phyloP scores from a whole-genome alignment of 345 rosid species.

The Eucalyptus marginata region DNA sequence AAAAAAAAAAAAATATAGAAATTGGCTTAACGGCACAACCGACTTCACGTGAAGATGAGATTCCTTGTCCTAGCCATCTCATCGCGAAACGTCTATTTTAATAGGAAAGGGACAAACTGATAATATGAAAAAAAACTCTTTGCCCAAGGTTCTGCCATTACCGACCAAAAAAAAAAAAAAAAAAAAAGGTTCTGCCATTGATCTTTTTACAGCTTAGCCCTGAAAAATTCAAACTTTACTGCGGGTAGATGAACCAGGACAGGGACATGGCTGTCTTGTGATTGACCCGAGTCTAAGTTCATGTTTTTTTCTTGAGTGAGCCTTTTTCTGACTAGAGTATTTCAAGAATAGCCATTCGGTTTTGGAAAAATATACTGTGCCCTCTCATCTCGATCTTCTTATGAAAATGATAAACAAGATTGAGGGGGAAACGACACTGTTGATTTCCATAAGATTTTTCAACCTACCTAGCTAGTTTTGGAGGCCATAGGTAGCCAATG shows the following conservation, averaged over 20 bases:
- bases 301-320: neutral
- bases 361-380: neutral
- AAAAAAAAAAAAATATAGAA: too few species aligned
- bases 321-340: neutral
- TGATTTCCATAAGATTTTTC: neutral
- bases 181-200: neutral
- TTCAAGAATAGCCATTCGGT: neutral
- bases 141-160: neutral
- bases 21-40: neutral
- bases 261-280: neutral
- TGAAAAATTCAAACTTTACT: neutral
- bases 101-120: neutral
- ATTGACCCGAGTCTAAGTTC: neutral
- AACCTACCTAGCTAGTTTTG: too few species aligned
- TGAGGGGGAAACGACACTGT: neutral
- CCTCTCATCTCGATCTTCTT: neutral
- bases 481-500: rapidly evolving
- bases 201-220: neutral
- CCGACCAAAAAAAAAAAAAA: neutral
- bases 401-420: neutral
- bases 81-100: neutral
- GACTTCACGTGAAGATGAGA: neutral
- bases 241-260: neutral
- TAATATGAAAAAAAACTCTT: neutral
- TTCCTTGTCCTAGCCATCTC: neutral